Evolutionary conservation across 345 rosid genomes (phyloP), one percentile per base, ranked within the genome.

Genomic region (Litchi chinensis): DNA sequence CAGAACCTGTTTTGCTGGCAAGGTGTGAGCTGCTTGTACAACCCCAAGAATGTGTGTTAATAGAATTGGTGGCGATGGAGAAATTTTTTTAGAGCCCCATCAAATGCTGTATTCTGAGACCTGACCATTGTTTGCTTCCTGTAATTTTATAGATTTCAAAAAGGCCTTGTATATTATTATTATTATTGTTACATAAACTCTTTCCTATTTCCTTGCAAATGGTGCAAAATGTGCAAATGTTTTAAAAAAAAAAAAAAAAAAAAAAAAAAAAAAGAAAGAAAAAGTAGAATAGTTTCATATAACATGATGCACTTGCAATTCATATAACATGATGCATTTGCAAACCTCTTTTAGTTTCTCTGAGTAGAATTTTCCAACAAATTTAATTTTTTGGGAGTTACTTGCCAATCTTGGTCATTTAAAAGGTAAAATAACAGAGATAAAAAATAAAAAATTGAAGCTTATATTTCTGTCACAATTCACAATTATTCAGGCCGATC

Each of bases 1-100:
- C 79, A 76, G 78, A 80, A 71, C 72, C 62, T 77, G 48, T 68
- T 77, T 74, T 43, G 75, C 41, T 54, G 75, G 52, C 10, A 2
- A 46, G 52, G 52, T 46, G 8, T 32, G 1, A 32, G 37, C 77
- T 57, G 76, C 59, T 54, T 54, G n/a, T 54, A 10, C 59, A 54
- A 54, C 37, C 59, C 59, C 12, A 54, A 54, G 19, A 52, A 52
- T 15, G 57, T 0, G 18, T 52, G 57, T 59, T 6, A 59, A 59
- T 6, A 59, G 28, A 57, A 5, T 60, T 67, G 70, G 69, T 18
- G 83, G 81, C 76, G 7, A 66, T 24, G 46, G 28, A 66, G 75
- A 52, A 57, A n/a, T 57, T 57, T 21, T 56, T 66, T 65, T 37
- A 8, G 64, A 56, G 70, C 70, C 84, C 78, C 76, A 32, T 57